Evolutionary conservation across 768 basidiomycete species (phyloP).

Genomic region (Dioszegia hungarica): DNA sequence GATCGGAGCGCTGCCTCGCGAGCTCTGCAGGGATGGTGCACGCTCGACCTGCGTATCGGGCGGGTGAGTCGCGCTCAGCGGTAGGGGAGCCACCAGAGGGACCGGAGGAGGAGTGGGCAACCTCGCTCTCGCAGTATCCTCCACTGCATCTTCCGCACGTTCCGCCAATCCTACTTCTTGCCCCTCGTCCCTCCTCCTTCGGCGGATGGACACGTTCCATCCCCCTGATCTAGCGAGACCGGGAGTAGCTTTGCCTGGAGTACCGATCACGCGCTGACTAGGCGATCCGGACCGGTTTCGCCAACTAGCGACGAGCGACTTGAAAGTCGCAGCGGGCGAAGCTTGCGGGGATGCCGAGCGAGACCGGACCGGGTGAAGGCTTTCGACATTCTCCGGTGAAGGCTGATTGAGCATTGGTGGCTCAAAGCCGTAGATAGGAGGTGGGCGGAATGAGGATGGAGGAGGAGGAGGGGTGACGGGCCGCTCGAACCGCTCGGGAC

Average conservation of each 20-base stretch:
- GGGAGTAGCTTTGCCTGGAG: conserved; percentile 14
- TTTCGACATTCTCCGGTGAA: conserved; percentile 3
- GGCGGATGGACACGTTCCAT: conserved; percentile 39
- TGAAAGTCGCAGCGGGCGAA: conserved; percentile 28
- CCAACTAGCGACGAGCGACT: conserved; percentile 39
- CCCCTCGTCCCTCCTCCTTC: conserved; percentile 22
- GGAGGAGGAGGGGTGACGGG: conserved; percentile 10
- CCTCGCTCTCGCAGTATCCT: too few species aligned
- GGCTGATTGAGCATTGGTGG: conserved; percentile 1
- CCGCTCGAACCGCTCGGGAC: conserved; percentile 1
- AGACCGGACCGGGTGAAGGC: background rate
- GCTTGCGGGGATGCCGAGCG: conserved; percentile 4
- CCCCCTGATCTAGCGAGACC: conserved; percentile 21
- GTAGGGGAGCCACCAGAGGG: too few species aligned
- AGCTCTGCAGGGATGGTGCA: background rate
- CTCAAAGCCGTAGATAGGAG: background rate
- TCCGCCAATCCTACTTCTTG: conserved; percentile 23
- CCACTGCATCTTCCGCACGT: conserved; percentile 14
- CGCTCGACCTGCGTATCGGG: too few species aligned
- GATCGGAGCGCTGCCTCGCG: background rate
- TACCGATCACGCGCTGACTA: conserved; percentile 18
- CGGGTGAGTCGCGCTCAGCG: too few species aligned
- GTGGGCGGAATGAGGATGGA: background rate
- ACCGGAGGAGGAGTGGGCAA: too few species aligned
- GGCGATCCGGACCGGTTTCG: conserved; percentile 27